Conservation (phyloP, 2,329 filamentous ascomycete species). For the Aspergillus luchuensis region DNA sequence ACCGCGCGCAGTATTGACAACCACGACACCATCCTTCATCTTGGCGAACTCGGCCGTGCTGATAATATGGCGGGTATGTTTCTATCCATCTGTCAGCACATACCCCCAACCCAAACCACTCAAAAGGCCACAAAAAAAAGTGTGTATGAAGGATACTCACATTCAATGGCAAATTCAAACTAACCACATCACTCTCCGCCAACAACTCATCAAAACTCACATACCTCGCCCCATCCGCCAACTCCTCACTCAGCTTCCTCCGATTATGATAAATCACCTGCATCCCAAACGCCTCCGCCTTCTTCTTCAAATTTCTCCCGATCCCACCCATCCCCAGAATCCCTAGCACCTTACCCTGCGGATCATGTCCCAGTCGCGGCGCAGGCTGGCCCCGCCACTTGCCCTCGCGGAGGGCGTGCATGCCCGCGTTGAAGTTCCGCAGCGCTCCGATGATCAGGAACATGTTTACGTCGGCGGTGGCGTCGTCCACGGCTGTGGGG, state of each 20-base stretch:
- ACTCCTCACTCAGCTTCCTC: constrained; percentile 57
- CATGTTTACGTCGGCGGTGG: constrained; percentile 78
- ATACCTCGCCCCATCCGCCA: constrained; percentile 44
- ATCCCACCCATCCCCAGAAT: constrained; percentile 88
- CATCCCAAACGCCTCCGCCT: constrained; percentile 77
- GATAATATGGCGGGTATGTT: constrained; percentile 74
- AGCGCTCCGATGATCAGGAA: constrained; percentile 81
- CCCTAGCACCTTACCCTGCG: constrained; percentile 74
- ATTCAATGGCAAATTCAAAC: constrained; percentile 78
- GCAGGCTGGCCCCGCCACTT: constrained; percentile 64
- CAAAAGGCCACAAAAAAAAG: too few relatives aligned
- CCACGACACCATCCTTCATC: constrained; percentile 76
- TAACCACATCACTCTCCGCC: constrained; percentile 71
- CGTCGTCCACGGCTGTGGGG: constrained; percentile 77
- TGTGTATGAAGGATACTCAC: constrained; percentile 52
- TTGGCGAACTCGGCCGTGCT: constrained; percentile 68
- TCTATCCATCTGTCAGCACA: constrained; percentile 36
- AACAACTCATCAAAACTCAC: constrained; percentile 73
- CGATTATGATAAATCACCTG: constrained; percentile 74
- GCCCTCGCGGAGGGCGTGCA: constrained; percentile 66
- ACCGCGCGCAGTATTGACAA: constrained; percentile 81
- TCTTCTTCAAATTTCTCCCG: constrained; percentile 73
- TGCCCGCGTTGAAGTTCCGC: constrained; percentile 69
- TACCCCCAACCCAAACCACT: not conserved
- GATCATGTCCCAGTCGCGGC: constrained; percentile 69